Evolutionary conservation across 176 grass and related monocot species (phyloP).

Genomic region (Rhipidocladum racemiflorum): DNA sequence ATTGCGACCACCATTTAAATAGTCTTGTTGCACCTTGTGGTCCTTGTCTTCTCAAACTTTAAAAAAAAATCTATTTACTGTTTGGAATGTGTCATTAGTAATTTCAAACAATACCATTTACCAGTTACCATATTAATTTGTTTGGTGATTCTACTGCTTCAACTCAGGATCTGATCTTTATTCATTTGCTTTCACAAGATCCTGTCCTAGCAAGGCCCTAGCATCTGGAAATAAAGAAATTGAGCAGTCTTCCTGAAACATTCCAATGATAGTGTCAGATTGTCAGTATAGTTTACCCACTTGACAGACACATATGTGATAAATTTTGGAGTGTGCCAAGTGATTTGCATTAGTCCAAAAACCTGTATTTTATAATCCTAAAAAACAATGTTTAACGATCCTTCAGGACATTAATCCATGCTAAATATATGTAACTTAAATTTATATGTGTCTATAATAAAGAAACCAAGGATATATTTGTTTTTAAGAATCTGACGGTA

Average conservation of each 20-base stretch:
- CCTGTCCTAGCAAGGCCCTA: not conserved
- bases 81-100: not conserved
- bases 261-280: not conserved
- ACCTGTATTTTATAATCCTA: not conserved
- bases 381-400: not conserved
- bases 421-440: not conserved
- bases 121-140: not conserved
- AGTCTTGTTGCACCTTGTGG: not conserved
- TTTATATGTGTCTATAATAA: not conserved
- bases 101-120: not conserved
- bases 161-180: not conserved
- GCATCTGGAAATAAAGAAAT: not conserved
- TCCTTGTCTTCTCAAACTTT: not conserved
- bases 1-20: not conserved
- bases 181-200: not conserved
- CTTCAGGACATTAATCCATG: not conserved
- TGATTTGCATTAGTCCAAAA: not conserved
- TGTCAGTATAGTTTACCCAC: not conserved
- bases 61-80: not conserved
- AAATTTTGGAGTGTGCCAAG: not conserved
- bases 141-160: not conserved
- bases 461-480: not conserved
- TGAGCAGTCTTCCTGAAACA: not conserved
- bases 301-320: not conserved
- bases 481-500: not conserved